Base-by-base conservation (phyloP, 1,284 basidiomycete genomes). In the Hypsizygus ulmarius region DNA sequence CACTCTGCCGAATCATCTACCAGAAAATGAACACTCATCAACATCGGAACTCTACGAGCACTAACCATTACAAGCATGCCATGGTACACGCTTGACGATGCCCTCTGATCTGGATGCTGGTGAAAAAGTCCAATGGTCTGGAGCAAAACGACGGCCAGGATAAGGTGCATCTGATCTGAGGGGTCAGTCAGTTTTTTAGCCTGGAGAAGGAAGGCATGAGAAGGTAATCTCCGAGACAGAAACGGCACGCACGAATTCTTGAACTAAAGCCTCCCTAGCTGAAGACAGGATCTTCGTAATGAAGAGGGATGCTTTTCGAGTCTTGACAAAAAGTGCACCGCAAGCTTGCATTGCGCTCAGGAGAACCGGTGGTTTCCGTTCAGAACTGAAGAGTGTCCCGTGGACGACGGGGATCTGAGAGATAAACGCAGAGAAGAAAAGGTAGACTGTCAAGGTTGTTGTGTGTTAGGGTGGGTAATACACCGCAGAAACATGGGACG, bases 381-480 rank as follows among this genome's bases (percentile, higher is more conserved):
- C 73, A 45, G 66, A 55, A 30, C 63, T 70, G 70, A 75, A 82
- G 8, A 75, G 81, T 29, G 74, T 64, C 8, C 66, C 63, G 61
- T 77, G 83, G 14, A 82, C 68, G 49, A 79, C 69, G 36, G 78
- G 78, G 59, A 81, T 72, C 59, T 86, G 79, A 6, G 64, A 59
- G 43, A 68, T 65, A 62, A 81, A 82, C n/a, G 70, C 71, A 21
- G 75, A 70, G 60, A 78, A 77, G 63, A 77, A 80, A n/a, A 78
- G 62, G 56, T 75, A 73, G 39, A 79, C 79, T 79, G 39, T 28
- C 15, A 8, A 33, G 39, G 43, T 37, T 10, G 34, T 15, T 15
- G 16, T 3, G 45, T 21, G 46, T 51, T 34, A 45, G 45, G 40
- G 40, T 30, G 41, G 34, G 5, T 27, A 14, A 43, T 9, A 29